phyloP scores from a whole-genome alignment of 1,284 basidiomycete genomes.

The Cerioporus squamosus region DNA sequence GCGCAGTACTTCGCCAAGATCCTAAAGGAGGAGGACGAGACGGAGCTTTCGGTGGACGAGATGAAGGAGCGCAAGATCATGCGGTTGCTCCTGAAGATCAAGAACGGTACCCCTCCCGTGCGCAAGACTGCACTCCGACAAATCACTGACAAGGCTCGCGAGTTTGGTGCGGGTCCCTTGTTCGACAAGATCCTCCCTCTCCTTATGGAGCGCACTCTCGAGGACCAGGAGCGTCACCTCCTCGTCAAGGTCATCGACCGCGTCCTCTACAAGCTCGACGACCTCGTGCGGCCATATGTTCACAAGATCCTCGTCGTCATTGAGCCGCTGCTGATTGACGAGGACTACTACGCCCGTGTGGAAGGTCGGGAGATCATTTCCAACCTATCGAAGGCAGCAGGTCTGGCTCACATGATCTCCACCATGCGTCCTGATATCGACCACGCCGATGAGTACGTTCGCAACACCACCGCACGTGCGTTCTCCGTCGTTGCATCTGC shows the following conservation, averaged over 20 bases:
- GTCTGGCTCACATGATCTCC: constrained; percentile 99
- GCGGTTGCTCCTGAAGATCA: constrained; percentile 99
- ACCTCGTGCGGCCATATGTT: constrained; percentile 97
- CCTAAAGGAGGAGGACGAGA: constrained; percentile 93
- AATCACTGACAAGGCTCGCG: constrained; percentile 99
- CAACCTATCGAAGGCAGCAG: constrained; percentile 98
- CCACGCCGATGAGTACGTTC: constrained; percentile 98
- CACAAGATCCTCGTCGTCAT: constrained; percentile 99
- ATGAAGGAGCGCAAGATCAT: constrained; percentile 99
- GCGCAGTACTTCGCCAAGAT: constrained; percentile 98
- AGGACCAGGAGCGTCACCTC: constrained; percentile 98
- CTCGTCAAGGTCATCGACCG: constrained; percentile 99
- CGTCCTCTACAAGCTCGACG: constrained; percentile 98
- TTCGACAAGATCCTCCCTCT: constrained; percentile 99
- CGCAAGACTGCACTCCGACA: constrained; percentile 97
- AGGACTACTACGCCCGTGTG: constrained; percentile 99
- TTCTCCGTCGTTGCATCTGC: constrained; percentile 99
- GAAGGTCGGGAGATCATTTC: constrained; percentile 99
- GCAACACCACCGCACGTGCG: constrained; percentile 98
- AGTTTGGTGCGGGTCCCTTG: constrained; percentile 98
- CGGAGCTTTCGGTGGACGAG: constrained; percentile 95
- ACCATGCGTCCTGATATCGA: constrained; percentile 99
- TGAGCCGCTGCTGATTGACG: constrained; percentile 98
- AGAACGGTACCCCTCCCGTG: constrained; percentile 98
- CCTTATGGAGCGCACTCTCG: constrained; percentile 98